These are phyloP conservation scores for Colletotrichum costaricense DNA, from an alignment of 2,329 filamentous ascomycete species.

Conservation along the genomic window DNA sequence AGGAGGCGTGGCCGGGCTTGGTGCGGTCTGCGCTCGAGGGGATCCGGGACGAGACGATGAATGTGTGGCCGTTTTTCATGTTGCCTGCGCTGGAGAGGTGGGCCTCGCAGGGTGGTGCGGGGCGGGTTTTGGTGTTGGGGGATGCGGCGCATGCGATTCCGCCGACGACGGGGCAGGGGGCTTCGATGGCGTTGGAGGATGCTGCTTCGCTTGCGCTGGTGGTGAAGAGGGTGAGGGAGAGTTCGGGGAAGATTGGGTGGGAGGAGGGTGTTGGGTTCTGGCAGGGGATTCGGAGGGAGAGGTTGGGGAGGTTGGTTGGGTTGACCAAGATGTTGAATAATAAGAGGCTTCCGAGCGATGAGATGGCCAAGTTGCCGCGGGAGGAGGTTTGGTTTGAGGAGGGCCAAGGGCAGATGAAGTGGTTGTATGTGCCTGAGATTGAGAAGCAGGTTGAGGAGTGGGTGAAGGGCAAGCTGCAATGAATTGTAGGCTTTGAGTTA, in stretches of 20 bases:
- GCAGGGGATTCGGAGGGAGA: constrained; percentile 59
- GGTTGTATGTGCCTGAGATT: constrained; percentile 55
- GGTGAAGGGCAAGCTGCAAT: constrained; percentile 21
- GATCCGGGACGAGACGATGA: constrained; percentile 48
- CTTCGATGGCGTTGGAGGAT: constrained; percentile 63
- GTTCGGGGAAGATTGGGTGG: constrained; percentile 36
- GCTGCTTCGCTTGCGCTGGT: constrained; percentile 57
- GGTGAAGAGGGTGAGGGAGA: constrained; percentile 40
- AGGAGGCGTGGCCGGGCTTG: constrained; percentile 49
- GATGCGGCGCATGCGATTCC: constrained; percentile 62
- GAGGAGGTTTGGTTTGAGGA: constrained; percentile 33
- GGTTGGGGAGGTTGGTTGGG: constrained; percentile 58
- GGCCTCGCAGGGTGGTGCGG: constrained; percentile 45
- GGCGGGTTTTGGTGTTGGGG: constrained; percentile 56
- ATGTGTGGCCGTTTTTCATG: constrained; percentile 62
- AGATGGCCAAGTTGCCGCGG: constrained; percentile 27
- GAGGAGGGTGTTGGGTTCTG: constrained; percentile 51
- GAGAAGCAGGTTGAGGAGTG: constrained; percentile 47
- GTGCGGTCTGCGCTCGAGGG: constrained; percentile 47
- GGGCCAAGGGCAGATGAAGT: constrained; percentile 43
- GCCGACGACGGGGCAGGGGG: constrained; percentile 58
- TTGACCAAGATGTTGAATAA: constrained; percentile 61
- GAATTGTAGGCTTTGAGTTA: not conserved
- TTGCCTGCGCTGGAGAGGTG: constrained; percentile 59
- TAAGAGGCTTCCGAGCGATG: constrained; percentile 54